Evolutionary conservation across 345 rosid genomes (phyloP), one percentile per base, ranked within the genome.

Genomic region (Kandelia obovata): DNA sequence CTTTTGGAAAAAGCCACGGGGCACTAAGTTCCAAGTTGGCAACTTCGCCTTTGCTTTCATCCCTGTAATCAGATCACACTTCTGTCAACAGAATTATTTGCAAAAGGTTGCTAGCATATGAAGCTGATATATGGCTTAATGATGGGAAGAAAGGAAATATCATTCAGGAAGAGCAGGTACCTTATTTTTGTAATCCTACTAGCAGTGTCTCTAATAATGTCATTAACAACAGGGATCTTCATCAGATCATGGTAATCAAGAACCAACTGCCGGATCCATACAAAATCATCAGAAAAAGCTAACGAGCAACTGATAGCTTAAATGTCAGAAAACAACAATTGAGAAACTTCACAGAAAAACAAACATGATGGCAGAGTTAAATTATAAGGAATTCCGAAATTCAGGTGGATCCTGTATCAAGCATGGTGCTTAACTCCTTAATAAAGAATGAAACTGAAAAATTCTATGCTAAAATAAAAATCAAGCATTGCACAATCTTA

Each of bases 201-300:
- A 23, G 53, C 51, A 1, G 46, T 3, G 23, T 37, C 61, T 30
- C 61, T 49, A 20, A 75, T 69, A 35, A 15, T 26, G 43, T 52
- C 58, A 53, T 58, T 79, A 16, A 75, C 55, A 52, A 37, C 68
- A 60, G 83, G 77, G 65, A 75, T 65, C 69, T 75, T 72, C 77
- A 72, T 72, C 30, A 58, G 71, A 58, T 79, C 83, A 51, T 79
- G 31, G 7, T 72, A 79, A 69, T 79, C 83, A 61, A 79, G 69
- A 65, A 76, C 77, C 16, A 80, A 66, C 84, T 83, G 83, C 59
- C 53, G 3, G n/a, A 53, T 53, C 57, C 57, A 23, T 53, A 23
- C 57, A 53, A 6, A 53, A 53, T 53, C 25, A 53, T 53, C 57
- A 53, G 26, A 53, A 53, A 20, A 53, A 65, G 58, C 8, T 3